Base-by-base conservation (phyloP, 768 basidiomycete genomes). In the Tricholomella constricta region DNA sequence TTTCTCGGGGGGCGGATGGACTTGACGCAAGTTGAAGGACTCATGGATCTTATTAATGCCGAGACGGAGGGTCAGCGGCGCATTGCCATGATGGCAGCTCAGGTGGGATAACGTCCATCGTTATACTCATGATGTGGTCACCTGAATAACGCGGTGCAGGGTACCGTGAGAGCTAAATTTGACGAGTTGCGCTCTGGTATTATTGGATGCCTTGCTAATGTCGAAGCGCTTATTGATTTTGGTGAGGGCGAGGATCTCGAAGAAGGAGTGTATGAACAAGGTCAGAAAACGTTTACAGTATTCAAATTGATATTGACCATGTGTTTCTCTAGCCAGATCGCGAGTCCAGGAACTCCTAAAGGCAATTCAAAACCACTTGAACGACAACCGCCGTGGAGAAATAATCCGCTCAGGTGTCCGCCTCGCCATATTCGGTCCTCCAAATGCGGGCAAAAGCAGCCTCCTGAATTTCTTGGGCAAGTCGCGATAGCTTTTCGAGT, bases 391-490 rank as follows among this genome's bases (percentile, higher is more conserved):
- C 17, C 78, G 87, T 31, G 92, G 93, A 0, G 94, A 96, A 66
- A 84, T 96, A 45, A 72, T 94, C 54, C 84, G 91, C 11, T 82
- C 84, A 1, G 94, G 94, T 2, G 81, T 95, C 43, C 84, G 83
- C 40, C 75, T 96, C 8, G 87, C 90, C 12, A 94, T 97, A 34
- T 94, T 94, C 62, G 94, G 94, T 1, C 91, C 93, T 20, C 91
- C 94, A 0, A 97, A 97, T 61, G 92, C 89, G 1, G 94, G 94
- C n/a, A 97, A 96, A 72, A 94, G 91, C 63, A 91, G 87, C 62
- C 67, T 94, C 17, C 77, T 93, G 42, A 96, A 96, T 62, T 92
- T 85, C 65, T 74, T 96, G 11, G 89, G 93, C 87, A 60, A 12
- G 76, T 59, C 1, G 70, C 19, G 43, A 19, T 17, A 36, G 32